Base-by-base conservation (phyloP, 148 eudicot genomes). In the Arctostaphylos glauca region DNA sequence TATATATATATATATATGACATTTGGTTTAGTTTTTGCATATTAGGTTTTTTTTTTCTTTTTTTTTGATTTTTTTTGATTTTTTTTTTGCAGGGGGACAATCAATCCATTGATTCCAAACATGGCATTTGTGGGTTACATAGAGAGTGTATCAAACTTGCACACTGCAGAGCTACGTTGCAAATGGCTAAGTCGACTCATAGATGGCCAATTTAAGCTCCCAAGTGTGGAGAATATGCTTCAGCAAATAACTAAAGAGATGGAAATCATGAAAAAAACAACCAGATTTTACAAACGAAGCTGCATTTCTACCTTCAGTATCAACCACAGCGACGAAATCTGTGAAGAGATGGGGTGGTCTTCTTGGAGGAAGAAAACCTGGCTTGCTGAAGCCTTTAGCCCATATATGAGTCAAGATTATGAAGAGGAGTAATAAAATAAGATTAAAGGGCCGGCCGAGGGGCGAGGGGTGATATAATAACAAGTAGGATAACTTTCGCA, bases 291-390 rank as follows among this genome's bases (percentile, higher is more conserved):
- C 38, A 31, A 90, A 85, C 90, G 99, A 81, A 92, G 90, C 74
- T 96, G 99, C 92, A 96, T 94, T 43, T 94, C 99, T 3, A 96
- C 99, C 6, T 96, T 85, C 81, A 94, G 97, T 56, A 96, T 94
- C 52, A 94, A 96, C 79, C 98, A 31, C 74, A 93, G 87, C 49
- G 99, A 94, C 73, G 94, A 94, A 56, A 86, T 96, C 12, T 96
- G 99, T 80, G 88, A 93, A 80, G 98, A 96, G 68, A 94, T 94
- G 98, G 98, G 99, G 0, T 94, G 95, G 98, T 83, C 38, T 31
- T 31, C 38, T 31, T 31, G 38, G 38, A 89, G 99, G 91, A 96
- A 96, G 91, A 88, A 87, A 4, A 92, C n/a, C 72, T 96, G 97
- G 98, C 54, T 94, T 10, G 89, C 91, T 3, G 99, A 96, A 84